Percentiles rank a stretch among this genome's conserved stretches.
phyloP scores from a whole-genome alignment of 2,329 filamentous ascomycete species.

The Periconia macrospinosa region DNA sequence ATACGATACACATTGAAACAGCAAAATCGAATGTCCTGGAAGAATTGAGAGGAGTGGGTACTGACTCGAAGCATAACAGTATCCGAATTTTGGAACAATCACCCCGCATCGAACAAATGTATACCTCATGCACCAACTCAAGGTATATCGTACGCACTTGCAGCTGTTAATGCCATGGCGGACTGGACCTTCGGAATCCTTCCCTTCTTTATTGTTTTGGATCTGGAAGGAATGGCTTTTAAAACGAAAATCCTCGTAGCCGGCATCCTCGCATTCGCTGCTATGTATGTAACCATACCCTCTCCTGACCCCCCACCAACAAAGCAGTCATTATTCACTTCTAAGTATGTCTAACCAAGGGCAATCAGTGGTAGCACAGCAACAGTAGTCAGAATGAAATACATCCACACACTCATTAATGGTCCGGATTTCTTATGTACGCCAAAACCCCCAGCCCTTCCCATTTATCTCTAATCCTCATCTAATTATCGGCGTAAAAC shows the following conservation, averaged over 20 bases:
- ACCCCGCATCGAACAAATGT: constrained; percentile 45
- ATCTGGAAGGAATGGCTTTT: constrained; percentile 48
- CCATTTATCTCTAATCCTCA: too few species aligned
- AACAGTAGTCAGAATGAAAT: constrained; percentile 51
- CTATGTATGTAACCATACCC: constrained; percentile 20
- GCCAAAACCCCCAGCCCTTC: too few species aligned
- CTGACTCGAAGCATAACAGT: too few species aligned
- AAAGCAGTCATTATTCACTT: too few species aligned
- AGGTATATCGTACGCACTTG: constrained; percentile 50
- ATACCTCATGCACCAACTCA: constrained; percentile 52
- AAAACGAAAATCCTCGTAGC: constrained; percentile 57
- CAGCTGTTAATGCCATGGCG: constrained; percentile 30
- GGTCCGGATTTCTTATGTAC: constrained; percentile 47
- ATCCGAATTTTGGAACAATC: constrained; percentile 53
- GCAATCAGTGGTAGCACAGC: constrained; percentile 55
- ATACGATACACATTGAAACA: too few species aligned
- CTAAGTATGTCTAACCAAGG: too few species aligned
- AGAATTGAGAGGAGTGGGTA: too few species aligned
- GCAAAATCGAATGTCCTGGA: too few species aligned
- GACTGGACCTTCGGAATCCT: constrained; percentile 40
- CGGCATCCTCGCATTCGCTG: constrained; percentile 55
- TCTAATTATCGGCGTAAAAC: too few species aligned
- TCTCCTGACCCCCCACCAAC: neutral
- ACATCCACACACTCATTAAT: constrained; percentile 42
- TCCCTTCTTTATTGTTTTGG: constrained; percentile 54